A percentile compares a stretch with the other conserved stretches of the same genome.
Conservation (phyloP, 1,284 basidiomycete species). For the Rhodotorula sp. region DNA sequence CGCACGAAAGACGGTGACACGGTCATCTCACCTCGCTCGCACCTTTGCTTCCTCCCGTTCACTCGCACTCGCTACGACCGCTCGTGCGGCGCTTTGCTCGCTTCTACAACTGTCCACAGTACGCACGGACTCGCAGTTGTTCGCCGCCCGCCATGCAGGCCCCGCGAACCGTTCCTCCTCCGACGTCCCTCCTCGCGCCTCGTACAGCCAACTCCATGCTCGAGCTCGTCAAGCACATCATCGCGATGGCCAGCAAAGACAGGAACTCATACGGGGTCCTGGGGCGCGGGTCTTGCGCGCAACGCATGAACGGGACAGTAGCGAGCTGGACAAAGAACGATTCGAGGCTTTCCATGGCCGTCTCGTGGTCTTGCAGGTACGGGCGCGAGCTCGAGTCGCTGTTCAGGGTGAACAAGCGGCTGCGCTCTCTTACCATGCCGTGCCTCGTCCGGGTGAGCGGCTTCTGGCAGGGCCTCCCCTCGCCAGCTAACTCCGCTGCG, state of each 20-base stretch:
- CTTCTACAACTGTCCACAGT: neutral
- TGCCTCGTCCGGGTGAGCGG: neutral
- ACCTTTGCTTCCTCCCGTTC: too few relatives aligned
- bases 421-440: neutral
- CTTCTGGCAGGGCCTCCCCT: too few relatives aligned
- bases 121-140: too few relatives aligned
- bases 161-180: too few relatives aligned
- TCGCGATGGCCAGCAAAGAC: neutral
- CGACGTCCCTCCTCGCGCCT: neutral
- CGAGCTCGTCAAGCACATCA: neutral
- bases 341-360: neutral
- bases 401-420: neutral
- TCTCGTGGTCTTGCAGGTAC: neutral
- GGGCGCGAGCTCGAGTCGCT: neutral
- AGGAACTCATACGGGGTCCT: neutral
- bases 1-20: too few relatives aligned
- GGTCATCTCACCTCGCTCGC: too few relatives aligned
- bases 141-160: too few relatives aligned
- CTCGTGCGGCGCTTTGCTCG: too few relatives aligned
- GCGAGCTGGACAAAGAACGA: neutral
- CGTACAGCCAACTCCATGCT: neutral
- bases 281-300: neutral
- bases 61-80: too few relatives aligned
- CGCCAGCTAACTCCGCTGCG: too few relatives aligned
- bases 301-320: neutral